Evolutionary conservation across 305 asterid species (phyloP).

Genomic region (Plantago coronopus): DNA sequence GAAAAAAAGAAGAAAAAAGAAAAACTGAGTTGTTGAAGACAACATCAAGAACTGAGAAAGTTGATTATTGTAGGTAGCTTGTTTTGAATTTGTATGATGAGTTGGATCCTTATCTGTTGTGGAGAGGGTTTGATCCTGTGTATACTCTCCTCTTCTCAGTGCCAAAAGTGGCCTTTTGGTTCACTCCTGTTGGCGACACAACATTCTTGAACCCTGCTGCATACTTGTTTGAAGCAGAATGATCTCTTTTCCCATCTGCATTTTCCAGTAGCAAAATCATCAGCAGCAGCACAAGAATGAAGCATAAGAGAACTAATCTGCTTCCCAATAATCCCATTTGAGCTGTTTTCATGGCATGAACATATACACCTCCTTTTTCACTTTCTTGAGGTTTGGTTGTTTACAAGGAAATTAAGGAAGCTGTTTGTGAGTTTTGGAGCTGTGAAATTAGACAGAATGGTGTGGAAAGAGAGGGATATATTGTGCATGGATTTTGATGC

Average conservation of each 20-base stretch:
- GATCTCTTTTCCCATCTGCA: constrained; percentile 26
- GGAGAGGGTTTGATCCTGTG: constrained; percentile 64
- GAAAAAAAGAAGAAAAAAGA: not conserved
- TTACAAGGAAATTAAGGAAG: no score
- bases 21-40: not conserved
- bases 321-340: constrained; percentile 33
- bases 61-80: no score
- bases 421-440: no score
- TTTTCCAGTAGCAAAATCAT: constrained; percentile 25
- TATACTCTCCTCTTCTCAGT: constrained; percentile 50
- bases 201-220: not conserved
- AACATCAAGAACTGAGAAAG: constrained; percentile 6
- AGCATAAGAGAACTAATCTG: constrained; percentile 24
- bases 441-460: no score
- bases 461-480: no score
- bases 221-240: not conserved
- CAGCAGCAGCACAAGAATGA: constrained; percentile 31
- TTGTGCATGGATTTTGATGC: no score
- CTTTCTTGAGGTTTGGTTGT: no score
- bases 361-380: no score
- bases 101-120: constrained; percentile 60
- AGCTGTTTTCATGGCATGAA: constrained; percentile 13
- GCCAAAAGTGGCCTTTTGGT: constrained; percentile 29
- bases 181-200: not conserved
- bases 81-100: not conserved